Percentiles rank a stretch among this genome's conserved stretches.
Conservation (phyloP, 1,284 basidiomycete species). For the Ceratobasidium sp. region DNA sequence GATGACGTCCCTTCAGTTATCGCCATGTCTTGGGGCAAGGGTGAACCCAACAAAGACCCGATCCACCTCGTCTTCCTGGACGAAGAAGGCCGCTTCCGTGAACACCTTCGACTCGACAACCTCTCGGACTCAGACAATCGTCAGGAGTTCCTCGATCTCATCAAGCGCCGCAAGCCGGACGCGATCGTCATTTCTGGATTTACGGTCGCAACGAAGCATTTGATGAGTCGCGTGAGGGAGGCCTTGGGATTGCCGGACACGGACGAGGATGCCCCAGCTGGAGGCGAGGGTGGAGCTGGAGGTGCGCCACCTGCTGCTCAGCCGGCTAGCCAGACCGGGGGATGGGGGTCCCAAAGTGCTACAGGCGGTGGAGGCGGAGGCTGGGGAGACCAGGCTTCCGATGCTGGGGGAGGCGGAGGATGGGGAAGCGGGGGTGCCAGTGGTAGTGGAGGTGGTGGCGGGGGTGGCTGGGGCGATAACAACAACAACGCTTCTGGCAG, state of each 20-base stretch:
- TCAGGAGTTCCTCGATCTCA: slow-evolving; percentile 82
- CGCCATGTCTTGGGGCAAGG: slow-evolving; percentile 94
- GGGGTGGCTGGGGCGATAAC: slow-evolving; percentile 20
- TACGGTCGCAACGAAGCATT: slow-evolving; percentile 80
- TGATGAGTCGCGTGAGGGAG: slow-evolving; percentile 70
- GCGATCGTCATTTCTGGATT: slow-evolving; percentile 92
- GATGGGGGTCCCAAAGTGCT: slow-evolving; percentile 15
- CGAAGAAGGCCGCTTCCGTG: slow-evolving; percentile 86
- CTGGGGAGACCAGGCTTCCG: slow-evolving; percentile 15
- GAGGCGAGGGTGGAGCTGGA: slow-evolving; percentile 32
- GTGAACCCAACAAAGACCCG: slow-evolving; percentile 90
- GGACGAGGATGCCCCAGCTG: slow-evolving; percentile 26
- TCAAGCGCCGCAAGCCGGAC: slow-evolving; percentile 85
- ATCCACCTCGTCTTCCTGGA: slow-evolving; percentile 89
- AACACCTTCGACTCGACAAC: slow-evolving; percentile 90
- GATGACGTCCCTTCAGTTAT: slow-evolving; percentile 85
- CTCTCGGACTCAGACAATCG: slow-evolving; percentile 72
- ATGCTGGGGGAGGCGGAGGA: slow-evolving; percentile 13
- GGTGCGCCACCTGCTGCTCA: slow-evolving; percentile 8
- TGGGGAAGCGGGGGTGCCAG: slow-evolving; percentile 28
- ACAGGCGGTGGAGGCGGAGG: slow-evolving; percentile 13
- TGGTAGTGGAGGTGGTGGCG: slow-evolving; percentile 27
- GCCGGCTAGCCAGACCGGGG: slow-evolving; percentile 6
- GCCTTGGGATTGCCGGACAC: slow-evolving; percentile 39
- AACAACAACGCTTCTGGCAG: slow-evolving; percentile 9